Percentiles rank a stretch among this genome's conserved stretches.
These are phyloP conservation scores for Ramaria sp. DNA, from an alignment of 768 basidiomycete species.

Conservation along the genomic window DNA sequence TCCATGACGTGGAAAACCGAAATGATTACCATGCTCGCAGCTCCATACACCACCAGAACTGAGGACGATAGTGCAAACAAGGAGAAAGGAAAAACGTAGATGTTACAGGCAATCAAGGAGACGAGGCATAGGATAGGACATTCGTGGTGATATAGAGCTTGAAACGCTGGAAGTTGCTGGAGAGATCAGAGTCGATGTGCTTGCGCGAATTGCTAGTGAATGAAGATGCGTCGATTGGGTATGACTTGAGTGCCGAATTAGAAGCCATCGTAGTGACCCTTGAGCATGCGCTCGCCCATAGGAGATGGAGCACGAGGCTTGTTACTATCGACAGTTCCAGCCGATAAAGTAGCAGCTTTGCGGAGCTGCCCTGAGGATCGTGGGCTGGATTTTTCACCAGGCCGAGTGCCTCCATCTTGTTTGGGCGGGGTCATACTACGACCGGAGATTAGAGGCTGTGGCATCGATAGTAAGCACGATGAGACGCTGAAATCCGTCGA, in stretches of 20 bases:
- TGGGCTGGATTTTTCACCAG: slow-evolving; percentile 11
- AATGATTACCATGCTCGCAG: too few relatives aligned
- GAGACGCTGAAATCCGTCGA: slow-evolving; percentile 29
- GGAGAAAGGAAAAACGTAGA: not conserved
- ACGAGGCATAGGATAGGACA: not conserved
- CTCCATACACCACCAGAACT: too few relatives aligned
- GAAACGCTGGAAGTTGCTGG: not conserved
- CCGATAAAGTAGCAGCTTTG: slow-evolving; percentile 45
- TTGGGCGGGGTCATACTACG: slow-evolving; percentile 10
- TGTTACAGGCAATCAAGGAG: not conserved
- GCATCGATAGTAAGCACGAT: slow-evolving; percentile 19
- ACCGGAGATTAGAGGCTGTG: slow-evolving; percentile 8
- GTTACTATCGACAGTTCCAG: slow-evolving; percentile 29
- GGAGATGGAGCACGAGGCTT: slow-evolving; percentile 56
- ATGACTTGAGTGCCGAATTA: slow-evolving; percentile 23
- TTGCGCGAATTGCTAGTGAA: not conserved
- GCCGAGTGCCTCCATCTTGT: not conserved
- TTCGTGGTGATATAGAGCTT: slow-evolving; percentile 3
- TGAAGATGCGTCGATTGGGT: slow-evolving; percentile 1
- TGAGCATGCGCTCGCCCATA: slow-evolving; percentile 86
- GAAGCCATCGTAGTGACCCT: slow-evolving; percentile 87
- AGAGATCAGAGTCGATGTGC: not conserved
- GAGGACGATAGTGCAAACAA: too few relatives aligned
- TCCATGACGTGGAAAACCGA: not conserved
- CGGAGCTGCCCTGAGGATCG: slow-evolving; percentile 32